Percentiles rank a stretch among this genome's conserved stretches.
These are phyloP conservation scores for Terfezia claveryi DNA, from an alignment of 495 filamentous ascomycete species.

Conservation along the genomic window DNA sequence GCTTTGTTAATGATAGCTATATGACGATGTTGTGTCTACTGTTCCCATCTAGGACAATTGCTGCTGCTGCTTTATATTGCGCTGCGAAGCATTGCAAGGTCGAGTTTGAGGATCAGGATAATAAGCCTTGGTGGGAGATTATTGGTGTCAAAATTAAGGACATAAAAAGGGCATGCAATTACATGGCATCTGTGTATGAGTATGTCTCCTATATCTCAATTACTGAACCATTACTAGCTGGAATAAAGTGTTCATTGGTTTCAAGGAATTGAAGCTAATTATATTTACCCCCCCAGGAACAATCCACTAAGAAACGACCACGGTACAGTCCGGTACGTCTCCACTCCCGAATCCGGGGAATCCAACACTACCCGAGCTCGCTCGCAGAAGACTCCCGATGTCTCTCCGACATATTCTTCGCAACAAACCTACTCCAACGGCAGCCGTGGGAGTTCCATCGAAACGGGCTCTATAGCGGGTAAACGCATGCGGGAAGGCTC, in stretches of 20 bases:
- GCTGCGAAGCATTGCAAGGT: slow-evolving; percentile 47
- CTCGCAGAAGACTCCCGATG: slow-evolving; percentile 2
- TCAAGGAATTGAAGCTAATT: neutral
- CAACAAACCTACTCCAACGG: neutral
- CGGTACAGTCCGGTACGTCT: slow-evolving; percentile 10
- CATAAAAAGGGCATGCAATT: slow-evolving; percentile 20
- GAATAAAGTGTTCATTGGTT: too few relatives aligned
- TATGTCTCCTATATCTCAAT: slow-evolving; percentile 2
- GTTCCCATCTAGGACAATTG: slow-evolving; percentile 54
- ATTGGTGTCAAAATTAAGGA: slow-evolving; percentile 27
- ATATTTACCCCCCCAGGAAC: slow-evolving; percentile 9
- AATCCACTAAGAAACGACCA: slow-evolving; percentile 17
- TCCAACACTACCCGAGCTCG: slow-evolving; percentile 23
- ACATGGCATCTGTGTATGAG: slow-evolving; percentile 21
- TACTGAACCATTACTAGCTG: neutral
- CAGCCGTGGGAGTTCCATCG: neutral
- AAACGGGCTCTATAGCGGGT: neutral
- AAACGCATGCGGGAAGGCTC: neutral
- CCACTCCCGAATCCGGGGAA: slow-evolving; percentile 17
- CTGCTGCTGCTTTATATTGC: slow-evolving; percentile 69
- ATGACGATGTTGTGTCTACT: slow-evolving; percentile 71
- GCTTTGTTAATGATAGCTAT: slow-evolving; percentile 73
- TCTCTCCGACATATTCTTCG: neutral
- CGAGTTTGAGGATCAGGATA: slow-evolving; percentile 46
- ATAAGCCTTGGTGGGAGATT: slow-evolving; percentile 73